Evolutionary conservation across 1,139 yeast genomes (phyloP), one percentile per base, ranked within the genome.

Genomic region (Yamadazyma mexicana): DNA sequence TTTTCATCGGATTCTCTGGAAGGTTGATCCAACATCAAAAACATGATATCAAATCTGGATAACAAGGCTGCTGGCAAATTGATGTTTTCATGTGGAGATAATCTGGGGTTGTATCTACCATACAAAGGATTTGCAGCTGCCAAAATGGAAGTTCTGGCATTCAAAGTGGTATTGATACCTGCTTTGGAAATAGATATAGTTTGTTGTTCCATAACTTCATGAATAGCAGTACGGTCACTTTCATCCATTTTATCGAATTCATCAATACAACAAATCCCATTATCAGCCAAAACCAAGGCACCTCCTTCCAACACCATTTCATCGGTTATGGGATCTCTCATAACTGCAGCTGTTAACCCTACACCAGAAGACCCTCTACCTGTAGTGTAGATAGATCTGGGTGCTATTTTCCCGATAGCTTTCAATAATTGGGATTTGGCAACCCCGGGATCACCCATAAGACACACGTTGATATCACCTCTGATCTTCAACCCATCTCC

Each of bases 391-490:
- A 94, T 95, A 36, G 96, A 95, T 59, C 98, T 78, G 22, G 99
- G 98, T 1, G 98, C 95, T 37, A 94, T 87, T 55, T 91, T 89
- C 41, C 91, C 77, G 48, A 94, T 87, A 26, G 95, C 87, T 61
- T 92, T 92, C 48, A 94, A 73, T 55, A 94, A 73, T 73, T 94
- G 99, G 1, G 98, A 92, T 64, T 94, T 94, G 55, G 99, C 99
- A 41, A 94, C 98, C 74, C 98, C 98, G 29, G 99, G 99, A 57
- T 94, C 99, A 52, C 99, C 99, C 98, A 94, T 92, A 41, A 94
- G 75, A 68, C 98, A 87, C 39, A 94, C 81, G 59, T 94, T 94
- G 50, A 94, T 87, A 60, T 94, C 98, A 58, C 99, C 99, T 71
- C 99, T 83, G 57, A 94, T 92, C 56, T 85, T 83, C 84, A 94